Percentiles rank a stretch among this genome's conserved stretches.
Conservation (phyloP, 2,329 filamentous ascomycete species). For the Aspergillus pseudoglaucus region DNA sequence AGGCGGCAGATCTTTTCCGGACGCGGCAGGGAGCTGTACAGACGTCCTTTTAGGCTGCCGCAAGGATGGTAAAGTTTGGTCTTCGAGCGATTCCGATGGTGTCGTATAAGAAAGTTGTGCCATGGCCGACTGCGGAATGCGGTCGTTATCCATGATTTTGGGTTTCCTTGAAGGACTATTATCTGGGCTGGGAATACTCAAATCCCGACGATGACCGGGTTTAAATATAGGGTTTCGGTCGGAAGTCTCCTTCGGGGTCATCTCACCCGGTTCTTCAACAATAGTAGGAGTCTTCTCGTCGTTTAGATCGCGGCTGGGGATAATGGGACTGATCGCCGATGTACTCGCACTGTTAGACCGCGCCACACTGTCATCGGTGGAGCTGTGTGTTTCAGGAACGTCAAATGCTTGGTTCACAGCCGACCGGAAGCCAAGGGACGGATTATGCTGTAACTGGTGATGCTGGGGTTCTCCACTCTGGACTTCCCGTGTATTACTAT, state of each 20-base stretch:
- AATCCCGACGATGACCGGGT: constrained; percentile 50
- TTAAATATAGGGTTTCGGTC: constrained; percentile 37
- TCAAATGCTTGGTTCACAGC: constrained; percentile 63
- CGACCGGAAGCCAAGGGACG: constrained; percentile 51
- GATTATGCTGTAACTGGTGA: constrained; percentile 43
- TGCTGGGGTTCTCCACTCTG: constrained; percentile 11
- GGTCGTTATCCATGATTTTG: constrained; percentile 41
- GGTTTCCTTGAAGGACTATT: constrained; percentile 59
- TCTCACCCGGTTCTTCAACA: constrained; percentile 45
- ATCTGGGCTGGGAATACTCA: constrained; percentile 52
- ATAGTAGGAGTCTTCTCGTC: constrained; percentile 48
- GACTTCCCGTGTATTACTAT: constrained; percentile 6
- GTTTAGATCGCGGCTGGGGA: constrained; percentile 37
- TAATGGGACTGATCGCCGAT: constrained; percentile 59
- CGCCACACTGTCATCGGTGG: constrained; percentile 47
- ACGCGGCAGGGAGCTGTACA: constrained; percentile 5
- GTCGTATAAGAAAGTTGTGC: constrained; percentile 39
- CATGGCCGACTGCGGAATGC: constrained; percentile 35
- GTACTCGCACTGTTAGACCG: constrained; percentile 60
- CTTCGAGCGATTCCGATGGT: constrained; percentile 20
- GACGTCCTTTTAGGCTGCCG: constrained; percentile 1
- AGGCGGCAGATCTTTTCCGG: constrained; percentile 20
- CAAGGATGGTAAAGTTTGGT: constrained; percentile 5
- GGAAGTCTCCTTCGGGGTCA: constrained; percentile 19
- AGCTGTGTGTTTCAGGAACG: constrained; percentile 48